Evolutionary conservation across 78 protist genomes (phyloP), one percentile per base, ranked within the genome.

Genomic region (Dictyostelium intermedium): DNA sequence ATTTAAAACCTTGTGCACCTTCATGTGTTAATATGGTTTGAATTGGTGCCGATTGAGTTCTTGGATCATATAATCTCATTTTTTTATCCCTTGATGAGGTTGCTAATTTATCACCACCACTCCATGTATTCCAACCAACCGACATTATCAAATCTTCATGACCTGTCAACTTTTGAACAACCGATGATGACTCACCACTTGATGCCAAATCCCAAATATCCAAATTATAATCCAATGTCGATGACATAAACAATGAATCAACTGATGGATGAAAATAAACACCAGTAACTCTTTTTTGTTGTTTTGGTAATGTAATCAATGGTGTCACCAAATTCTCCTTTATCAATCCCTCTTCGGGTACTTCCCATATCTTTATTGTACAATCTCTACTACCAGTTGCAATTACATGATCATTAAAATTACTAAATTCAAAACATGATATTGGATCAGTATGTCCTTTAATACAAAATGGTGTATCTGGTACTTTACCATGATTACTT

Each of bases 331-430:
- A 35, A 63, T 72, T 63, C 4, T 69, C 50, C 8, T 84, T 85
- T n/a, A 66, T 8, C 50, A 93, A 81, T 25, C 97, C 99, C 10
- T 91, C 98, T 20, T 97, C 99, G 11, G 99, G 99, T 41, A 99
- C 76, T 9, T 82, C 35, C 99, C 99, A 99, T 1, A 98, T 66
- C 87, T 95, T 95, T n/a, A 97, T 91, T 25, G 98, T 93, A 93
- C 98, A 93, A 53, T 99, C 99, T 82, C 98, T 99, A 3, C 98
- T 91, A 45, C 93, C 98, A 39, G 99, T 96, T 18, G 98, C 98
- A 32, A 99, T 56, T 16, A 98, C 80, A 83, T 96, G 60, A 73
- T 97, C 97, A 95, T 98, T 83, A 93, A 98, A 99, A 23, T 99
- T 99, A 82, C 93, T 63, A 95, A 98, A 99, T 72, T 91, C 96